Evolutionary conservation across 73 alveolate species (phyloP), one percentile per base, ranked within the genome.

Genomic region (Paramecium sexaurelia): DNA sequence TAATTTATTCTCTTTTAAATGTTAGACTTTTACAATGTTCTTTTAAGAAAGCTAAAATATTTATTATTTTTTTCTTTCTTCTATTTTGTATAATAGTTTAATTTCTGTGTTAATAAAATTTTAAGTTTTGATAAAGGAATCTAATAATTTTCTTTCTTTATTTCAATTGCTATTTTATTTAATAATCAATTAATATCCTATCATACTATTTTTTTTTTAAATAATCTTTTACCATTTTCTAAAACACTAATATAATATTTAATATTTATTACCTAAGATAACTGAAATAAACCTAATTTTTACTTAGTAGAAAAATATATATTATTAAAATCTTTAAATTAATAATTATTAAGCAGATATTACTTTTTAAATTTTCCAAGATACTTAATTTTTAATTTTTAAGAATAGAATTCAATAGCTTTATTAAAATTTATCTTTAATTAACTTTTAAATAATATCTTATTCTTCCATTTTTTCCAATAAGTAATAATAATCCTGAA

Each of bases 391-490:
- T n/a, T 1, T 7, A 78, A 9, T 78, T 78, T 10, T 24, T 24
- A 7, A 13, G 45, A 8, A 41, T 27, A 24, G 29, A 41, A 45
- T 22, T 22, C 8, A 7, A 22, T 78, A 2, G 75, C 90, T 41
- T 78, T 40, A 3, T 3, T 26, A 10, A 11, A n/a, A 22, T 78
- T 40, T 13, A 11, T 40, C 1, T 43, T 0, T 4, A 15, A 78
- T 22, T 78, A 3, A 6, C n/a, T 41, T 24, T 78, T 40, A 5
- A 17, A 11, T 40, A 1, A 1, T 20, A 78, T 43, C 13, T 17
- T 8, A 11, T 41, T 17, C 24, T 78, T 78, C 90, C 90, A 78
- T 40, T 22, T 0, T n/a, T 24, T 78, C 90, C 90, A 78, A 78
- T 20, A 8, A 6, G 11, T 10, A 78, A 78, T 78, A 7, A 3